These are phyloP conservation scores for Isabelozyma gotoi DNA, from an alignment of 805 yeast species.

Conservation along the genomic window DNA sequence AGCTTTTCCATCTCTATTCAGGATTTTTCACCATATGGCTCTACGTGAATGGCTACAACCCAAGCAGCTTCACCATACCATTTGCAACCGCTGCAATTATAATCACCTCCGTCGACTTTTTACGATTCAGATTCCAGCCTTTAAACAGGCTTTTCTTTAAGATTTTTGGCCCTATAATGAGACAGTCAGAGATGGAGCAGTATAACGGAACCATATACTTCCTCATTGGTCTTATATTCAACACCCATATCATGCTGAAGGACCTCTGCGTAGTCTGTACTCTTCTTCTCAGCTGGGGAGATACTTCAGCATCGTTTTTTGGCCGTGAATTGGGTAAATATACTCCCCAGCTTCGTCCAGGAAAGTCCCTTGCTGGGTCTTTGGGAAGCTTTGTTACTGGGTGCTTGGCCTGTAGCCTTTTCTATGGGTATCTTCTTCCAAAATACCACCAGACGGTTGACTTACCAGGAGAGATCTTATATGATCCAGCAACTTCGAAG, in stretches of 20 bases:
- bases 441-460: slow-evolving; percentile 12
- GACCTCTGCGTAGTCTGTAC: background rate
- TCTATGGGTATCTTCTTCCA: slow-evolving; percentile 18
- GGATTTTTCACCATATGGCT: slow-evolving; percentile 1
- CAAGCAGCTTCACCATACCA: background rate
- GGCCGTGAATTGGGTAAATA: slow-evolving; percentile 21
- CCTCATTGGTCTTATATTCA: background rate
- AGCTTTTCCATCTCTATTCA: background rate
- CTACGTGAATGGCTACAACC: slow-evolving; percentile 1
- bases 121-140: background rate
- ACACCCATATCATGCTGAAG: background rate
- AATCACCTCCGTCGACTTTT: background rate
- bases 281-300: slow-evolving; percentile 1
- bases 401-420: slow-evolving; percentile 10
- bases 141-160: background rate
- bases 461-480: slow-evolving; percentile 19
- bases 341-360: slow-evolving; percentile 15
- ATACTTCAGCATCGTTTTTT: slow-evolving; percentile 8
- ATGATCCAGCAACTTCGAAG: slow-evolving; percentile 18
- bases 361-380: slow-evolving; percentile 21
- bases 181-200: background rate
- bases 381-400: slow-evolving; percentile 16
- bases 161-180: background rate
- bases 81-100: background rate
- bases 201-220: slow-evolving; percentile 2